These are phyloP conservation scores for Aschersonia sp. DNA, from an alignment of 2,329 filamentous ascomycete genomes.

Conservation along the genomic window DNA sequence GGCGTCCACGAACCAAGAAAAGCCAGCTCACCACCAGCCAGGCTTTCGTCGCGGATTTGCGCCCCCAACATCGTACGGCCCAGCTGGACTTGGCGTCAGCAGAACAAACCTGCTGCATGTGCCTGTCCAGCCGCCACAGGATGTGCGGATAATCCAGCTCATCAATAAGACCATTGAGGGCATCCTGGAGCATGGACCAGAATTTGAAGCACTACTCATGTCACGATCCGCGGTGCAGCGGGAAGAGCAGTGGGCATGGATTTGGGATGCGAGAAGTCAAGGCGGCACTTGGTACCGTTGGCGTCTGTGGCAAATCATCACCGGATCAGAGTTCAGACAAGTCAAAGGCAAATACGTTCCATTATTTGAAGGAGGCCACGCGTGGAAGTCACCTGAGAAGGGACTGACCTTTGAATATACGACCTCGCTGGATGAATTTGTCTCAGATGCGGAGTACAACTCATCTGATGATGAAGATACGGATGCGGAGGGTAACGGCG, in stretches of 20 bases:
- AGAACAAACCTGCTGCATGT: slow-evolving; percentile 44
- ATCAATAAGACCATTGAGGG: slow-evolving; percentile 82
- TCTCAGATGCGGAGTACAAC: slow-evolving; percentile 73
- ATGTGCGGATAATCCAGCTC: slow-evolving; percentile 64
- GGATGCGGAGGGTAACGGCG: slow-evolving; percentile 40
- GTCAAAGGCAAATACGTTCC: slow-evolving; percentile 40
- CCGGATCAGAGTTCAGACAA: slow-evolving; percentile 35
- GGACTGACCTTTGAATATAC: slow-evolving; percentile 65
- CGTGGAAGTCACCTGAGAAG: slow-evolving; percentile 64
- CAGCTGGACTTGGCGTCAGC: slow-evolving; percentile 24
- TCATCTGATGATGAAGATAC: slow-evolving; percentile 72
- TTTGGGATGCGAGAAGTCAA: slow-evolving; percentile 71
- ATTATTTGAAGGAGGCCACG: slow-evolving; percentile 61
- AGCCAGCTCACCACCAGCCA: slow-evolving; percentile 23
- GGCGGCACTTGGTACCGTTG: slow-evolving; percentile 87
- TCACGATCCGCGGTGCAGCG: slow-evolving; percentile 65
- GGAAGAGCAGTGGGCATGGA: slow-evolving; percentile 85
- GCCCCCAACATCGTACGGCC: slow-evolving; percentile 55
- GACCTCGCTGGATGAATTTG: slow-evolving; percentile 62
- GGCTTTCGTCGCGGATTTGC: slow-evolving; percentile 50
- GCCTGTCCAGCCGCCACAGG: slow-evolving; percentile 58
- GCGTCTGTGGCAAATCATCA: slow-evolving; percentile 78
- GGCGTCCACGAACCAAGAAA: slow-evolving; percentile 11
- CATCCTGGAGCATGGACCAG: slow-evolving; percentile 63
- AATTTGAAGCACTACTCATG: slow-evolving; percentile 90